These are phyloP conservation scores for Phaffia rhodozyma DNA, from an alignment of 1,284 basidiomycete species.

Conservation along the genomic window DNA sequence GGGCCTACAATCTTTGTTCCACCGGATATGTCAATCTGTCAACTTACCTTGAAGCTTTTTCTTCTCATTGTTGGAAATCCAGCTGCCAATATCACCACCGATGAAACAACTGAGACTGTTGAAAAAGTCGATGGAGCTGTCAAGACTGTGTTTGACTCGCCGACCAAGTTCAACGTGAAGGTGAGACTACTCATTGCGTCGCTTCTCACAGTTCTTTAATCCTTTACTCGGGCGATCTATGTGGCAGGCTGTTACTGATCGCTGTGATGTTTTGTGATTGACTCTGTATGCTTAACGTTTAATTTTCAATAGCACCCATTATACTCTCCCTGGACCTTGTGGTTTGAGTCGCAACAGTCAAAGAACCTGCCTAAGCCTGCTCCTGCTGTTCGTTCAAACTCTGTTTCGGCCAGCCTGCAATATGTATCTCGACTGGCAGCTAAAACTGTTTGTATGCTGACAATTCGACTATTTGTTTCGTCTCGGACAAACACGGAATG, in stretches of 20 bases:
- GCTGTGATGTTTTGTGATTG: not conserved
- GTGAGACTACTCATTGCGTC: constrained; percentile 36
- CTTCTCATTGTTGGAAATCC: not conserved
- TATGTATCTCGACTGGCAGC: not conserved
- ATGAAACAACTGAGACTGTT: constrained; percentile 26
- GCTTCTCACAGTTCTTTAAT: not conserved
- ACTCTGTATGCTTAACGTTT: not conserved
- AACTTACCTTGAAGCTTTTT: too few species aligned
- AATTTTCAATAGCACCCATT: constrained; percentile 60
- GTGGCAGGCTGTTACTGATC: not conserved
- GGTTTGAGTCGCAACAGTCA: constrained; percentile 86
- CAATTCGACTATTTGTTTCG: too few species aligned
- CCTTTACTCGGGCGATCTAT: not conserved
- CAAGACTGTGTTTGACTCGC: constrained; percentile 80
- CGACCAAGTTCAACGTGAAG: constrained; percentile 83
- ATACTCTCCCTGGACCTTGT: constrained; percentile 88
- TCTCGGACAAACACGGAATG: too few species aligned
- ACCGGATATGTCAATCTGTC: too few species aligned
- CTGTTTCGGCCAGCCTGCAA: constrained; percentile 23
- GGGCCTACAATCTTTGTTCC: too few species aligned
- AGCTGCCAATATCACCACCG: not conserved
- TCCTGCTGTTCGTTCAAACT: constrained; percentile 42
- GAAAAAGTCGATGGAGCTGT: constrained; percentile 33
- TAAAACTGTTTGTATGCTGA: too few species aligned
- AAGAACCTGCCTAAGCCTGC: constrained; percentile 79